Conservation (phyloP, 208 protist genomes). For the Acanthamoeba sp. region DNA sequence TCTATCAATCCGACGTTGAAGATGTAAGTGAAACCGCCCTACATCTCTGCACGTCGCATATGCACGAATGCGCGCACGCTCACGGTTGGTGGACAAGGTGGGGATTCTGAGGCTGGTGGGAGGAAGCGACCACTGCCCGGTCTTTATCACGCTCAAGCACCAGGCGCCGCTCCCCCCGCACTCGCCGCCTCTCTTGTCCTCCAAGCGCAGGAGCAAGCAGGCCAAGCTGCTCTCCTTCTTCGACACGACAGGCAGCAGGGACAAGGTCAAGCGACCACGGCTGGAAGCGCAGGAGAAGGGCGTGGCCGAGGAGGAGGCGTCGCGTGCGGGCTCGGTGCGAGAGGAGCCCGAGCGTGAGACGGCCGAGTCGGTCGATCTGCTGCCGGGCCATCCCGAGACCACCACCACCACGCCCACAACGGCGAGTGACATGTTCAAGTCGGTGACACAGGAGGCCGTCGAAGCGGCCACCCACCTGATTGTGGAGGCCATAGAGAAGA, state of each 20-base stretch:
- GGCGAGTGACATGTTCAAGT: background rate
- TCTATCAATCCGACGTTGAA: background rate
- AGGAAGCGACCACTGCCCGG: background rate
- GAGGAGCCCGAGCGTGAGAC: background rate
- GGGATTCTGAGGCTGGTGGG: slow-evolving; percentile 1
- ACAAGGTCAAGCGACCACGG: background rate
- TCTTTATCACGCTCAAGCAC: background rate
- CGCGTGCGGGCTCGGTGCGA: background rate
- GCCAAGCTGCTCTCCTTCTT: slow-evolving; percentile 13
- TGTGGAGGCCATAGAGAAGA: background rate
- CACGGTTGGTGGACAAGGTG: background rate
- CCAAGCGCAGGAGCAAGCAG: background rate
- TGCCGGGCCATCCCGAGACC: background rate
- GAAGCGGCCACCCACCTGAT: background rate
- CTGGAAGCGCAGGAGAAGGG: background rate
- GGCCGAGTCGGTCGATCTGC: background rate
- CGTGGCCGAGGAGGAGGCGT: background rate
- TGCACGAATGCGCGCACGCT: no score
- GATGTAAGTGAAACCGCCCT: no score
- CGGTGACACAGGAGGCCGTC: slow-evolving; percentile 2
- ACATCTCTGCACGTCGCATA: no score
- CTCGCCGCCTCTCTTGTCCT: background rate
- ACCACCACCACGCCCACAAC: background rate
- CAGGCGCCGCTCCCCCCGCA: background rate
- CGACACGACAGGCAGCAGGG: no score